Conservation (phyloP, 2,329 filamentous ascomycete genomes). For the Lasiodiplodia citricola region DNA sequence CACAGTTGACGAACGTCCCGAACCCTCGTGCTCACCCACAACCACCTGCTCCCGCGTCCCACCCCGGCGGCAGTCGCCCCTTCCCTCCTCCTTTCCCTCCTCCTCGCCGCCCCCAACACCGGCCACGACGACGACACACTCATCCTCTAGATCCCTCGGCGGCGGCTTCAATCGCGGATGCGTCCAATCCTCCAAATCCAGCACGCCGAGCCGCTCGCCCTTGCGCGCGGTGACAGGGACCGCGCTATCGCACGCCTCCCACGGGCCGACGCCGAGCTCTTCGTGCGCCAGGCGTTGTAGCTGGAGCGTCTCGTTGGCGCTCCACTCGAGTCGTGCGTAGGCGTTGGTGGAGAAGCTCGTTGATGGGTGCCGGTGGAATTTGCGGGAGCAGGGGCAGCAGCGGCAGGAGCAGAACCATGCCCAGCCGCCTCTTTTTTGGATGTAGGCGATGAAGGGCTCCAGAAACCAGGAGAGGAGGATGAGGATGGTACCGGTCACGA, state of each 20-base stretch:
- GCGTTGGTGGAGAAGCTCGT: not conserved
- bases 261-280: conserved; percentile 23
- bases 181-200: not conserved
- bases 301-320: conserved; percentile 26
- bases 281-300: conserved; percentile 24
- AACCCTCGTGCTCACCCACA: too few relatives aligned
- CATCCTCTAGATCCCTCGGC: too few relatives aligned
- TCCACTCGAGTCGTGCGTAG: conserved; percentile 29
- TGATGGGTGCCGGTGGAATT: too few relatives aligned
- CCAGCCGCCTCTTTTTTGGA: conserved; percentile 14
- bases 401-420: too few relatives aligned
- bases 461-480: conserved; percentile 30
- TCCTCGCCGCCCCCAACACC: too few relatives aligned
- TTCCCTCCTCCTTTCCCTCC: too few relatives aligned
- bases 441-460: not conserved
- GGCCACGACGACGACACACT: too few relatives aligned
- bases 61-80: too few relatives aligned
- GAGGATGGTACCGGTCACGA: conserved; percentile 32
- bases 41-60: too few relatives aligned
- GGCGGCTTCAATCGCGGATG: not conserved
- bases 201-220: not conserved
- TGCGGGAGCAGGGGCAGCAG: too few relatives aligned
- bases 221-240: too few relatives aligned
- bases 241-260: conserved; percentile 3
- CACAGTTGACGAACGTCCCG: too few relatives aligned